A percentile compares a stretch with the other conserved stretches of the same genome.
These are phyloP conservation scores for Microsporum audouinii DNA, from an alignment of 2,329 filamentous ascomycete species.

Conservation along the genomic window DNA sequence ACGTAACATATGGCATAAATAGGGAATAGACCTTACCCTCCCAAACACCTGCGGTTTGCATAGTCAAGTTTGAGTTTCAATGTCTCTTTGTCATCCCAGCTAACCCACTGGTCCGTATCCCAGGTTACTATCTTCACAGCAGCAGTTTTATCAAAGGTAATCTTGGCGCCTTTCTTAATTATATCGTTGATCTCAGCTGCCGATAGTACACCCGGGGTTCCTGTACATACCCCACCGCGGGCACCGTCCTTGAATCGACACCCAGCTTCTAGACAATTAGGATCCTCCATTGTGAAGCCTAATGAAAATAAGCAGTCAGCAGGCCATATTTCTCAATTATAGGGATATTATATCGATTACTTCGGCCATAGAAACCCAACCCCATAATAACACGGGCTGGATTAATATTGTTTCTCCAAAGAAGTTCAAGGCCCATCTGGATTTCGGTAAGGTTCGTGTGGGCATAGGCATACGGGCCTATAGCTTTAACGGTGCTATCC, in stretches of 20 bases:
- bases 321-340: too few relatives aligned
- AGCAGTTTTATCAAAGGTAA: slow-evolving; percentile 17
- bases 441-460: slow-evolving; percentile 29
- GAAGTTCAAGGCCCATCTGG: slow-evolving; percentile 17
- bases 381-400: slow-evolving; percentile 21
- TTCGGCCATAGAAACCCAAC: slow-evolving; percentile 22
- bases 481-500: slow-evolving; percentile 15
- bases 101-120: slow-evolving; percentile 23
- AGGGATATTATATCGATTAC: too few relatives aligned
- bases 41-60: slow-evolving; percentile 23
- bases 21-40: too few relatives aligned
- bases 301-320: too few relatives aligned
- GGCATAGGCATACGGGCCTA: slow-evolving; percentile 16
- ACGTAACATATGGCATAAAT: too few relatives aligned
- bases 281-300: slow-evolving; percentile 16
- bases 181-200: slow-evolving; percentile 26
- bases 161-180: background rate
- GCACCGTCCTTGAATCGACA: slow-evolving; percentile 23
- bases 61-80: slow-evolving; percentile 25
- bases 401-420: slow-evolving; percentile 21
- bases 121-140: slow-evolving; percentile 21
- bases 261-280: slow-evolving; percentile 20
- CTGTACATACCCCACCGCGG: slow-evolving; percentile 21
- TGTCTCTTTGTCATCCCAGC: slow-evolving; percentile 27
- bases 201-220: slow-evolving; percentile 18